Evolutionary conservation across 176 grass and related monocot genomes (phyloP).

Genomic region (Oropetium thomaeum): DNA sequence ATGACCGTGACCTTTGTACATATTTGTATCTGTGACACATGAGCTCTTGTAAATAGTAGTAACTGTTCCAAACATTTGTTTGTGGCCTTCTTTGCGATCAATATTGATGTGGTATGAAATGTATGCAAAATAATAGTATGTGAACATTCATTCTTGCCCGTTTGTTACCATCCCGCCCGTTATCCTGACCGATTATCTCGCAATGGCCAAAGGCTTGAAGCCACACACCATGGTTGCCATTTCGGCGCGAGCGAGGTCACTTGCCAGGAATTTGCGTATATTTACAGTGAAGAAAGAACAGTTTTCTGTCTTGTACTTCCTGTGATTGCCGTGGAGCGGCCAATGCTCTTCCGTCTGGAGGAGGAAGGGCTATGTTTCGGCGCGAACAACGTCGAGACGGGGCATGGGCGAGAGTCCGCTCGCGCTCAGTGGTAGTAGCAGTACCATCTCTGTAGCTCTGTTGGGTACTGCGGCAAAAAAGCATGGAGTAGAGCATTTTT

Average conservation of each 20-base stretch:
- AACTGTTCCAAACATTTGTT: not conserved
- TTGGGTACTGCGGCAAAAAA: constrained; percentile 1
- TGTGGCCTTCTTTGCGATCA: not conserved
- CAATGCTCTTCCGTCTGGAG: not conserved
- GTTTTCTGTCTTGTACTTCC: not conserved
- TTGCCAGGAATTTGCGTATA: not conserved
- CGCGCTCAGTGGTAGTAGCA: constrained; percentile 12
- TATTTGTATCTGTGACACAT: not conserved
- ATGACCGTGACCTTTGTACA: constrained; percentile 28
- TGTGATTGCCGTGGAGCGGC: not conserved
- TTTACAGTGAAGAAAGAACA: not conserved
- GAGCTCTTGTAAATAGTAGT: constrained; percentile 4
- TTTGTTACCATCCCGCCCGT: not conserved
- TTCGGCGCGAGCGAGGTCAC: not conserved
- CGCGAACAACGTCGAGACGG: not conserved
- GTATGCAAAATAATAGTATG: not conserved
- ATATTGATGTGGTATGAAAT: not conserved
- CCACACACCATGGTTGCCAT: not conserved
- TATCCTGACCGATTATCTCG: not conserved
- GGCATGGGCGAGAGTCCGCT: not conserved
- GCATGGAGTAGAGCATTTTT: not conserved
- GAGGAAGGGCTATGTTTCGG: not conserved
- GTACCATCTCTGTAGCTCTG: not conserved
- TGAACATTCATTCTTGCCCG: not conserved
- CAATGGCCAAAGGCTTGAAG: not conserved